Conservation (phyloP, 208 protist species). For the Leishmania martiniquensis region DNA sequence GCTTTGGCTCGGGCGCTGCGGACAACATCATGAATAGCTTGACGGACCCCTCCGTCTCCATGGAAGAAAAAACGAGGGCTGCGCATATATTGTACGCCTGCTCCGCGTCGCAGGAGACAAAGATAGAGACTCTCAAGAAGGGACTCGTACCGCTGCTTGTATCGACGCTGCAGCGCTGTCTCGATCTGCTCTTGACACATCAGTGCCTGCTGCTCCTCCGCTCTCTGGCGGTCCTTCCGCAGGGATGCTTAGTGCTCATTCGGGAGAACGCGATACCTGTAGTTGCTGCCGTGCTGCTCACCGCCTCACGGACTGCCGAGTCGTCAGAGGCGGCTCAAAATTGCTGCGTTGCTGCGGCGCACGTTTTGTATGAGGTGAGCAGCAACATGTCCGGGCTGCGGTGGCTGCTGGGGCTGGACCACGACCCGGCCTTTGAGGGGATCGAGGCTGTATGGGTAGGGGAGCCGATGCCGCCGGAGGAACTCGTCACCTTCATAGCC, state of each 20-base stretch:
- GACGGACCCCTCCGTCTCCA: conserved; percentile 46
- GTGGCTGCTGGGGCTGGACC: conserved; percentile 64
- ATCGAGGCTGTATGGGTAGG: conserved; percentile 17
- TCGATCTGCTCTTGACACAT: conserved; percentile 48
- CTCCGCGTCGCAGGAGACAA: conserved; percentile 76
- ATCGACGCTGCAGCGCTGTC: conserved; percentile 31
- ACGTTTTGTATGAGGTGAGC: conserved; percentile 58
- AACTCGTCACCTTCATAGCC: conserved; percentile 21
- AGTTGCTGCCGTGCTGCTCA: conserved; percentile 31
- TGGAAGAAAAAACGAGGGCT: conserved; percentile 55
- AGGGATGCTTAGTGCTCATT: conserved; percentile 75
- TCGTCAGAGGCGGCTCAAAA: conserved; percentile 33
- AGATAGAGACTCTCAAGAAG: conserved; percentile 69
- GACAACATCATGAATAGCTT: conserved; percentile 58
- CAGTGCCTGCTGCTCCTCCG: conserved; percentile 75
- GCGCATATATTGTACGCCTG: conserved; percentile 72
- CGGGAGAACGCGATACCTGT: conserved; percentile 56
- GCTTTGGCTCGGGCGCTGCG: conserved; percentile 38
- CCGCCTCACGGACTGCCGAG: not conserved
- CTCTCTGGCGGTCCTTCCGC: conserved; percentile 71
- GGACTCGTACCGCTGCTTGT: conserved; percentile 58
- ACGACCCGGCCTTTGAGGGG: conserved; percentile 20
- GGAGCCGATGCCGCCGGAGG: conserved; percentile 6
- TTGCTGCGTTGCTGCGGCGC: conserved; percentile 36
- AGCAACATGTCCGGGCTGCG: conserved; percentile 66